These are phyloP conservation scores for Atractiella rhizophila DNA, from an alignment of 768 basidiomycete genomes.

Conservation along the genomic window DNA sequence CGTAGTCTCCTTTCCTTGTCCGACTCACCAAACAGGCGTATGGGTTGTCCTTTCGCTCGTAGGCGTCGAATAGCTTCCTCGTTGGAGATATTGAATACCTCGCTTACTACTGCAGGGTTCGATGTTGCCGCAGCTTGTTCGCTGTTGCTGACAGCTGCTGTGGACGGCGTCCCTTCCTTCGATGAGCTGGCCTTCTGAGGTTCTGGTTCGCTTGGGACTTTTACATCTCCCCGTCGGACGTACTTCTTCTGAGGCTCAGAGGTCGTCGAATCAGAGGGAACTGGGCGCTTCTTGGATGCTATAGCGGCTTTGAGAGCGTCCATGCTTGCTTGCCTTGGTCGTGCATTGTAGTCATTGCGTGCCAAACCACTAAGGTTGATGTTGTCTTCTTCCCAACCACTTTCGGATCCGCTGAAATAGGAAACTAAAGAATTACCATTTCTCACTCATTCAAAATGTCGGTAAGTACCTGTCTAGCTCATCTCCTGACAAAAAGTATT, in stretches of 20 bases:
- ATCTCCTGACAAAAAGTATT: neutral
- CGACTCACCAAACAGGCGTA: conserved; percentile 76
- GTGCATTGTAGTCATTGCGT: too few relatives aligned
- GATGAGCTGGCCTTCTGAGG: conserved; percentile 23
- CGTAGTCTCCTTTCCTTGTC: conserved; percentile 81
- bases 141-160: conserved; percentile 14
- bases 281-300: conserved; percentile 51
- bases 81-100: conserved; percentile 64
- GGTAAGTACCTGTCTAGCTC: neutral
- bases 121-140: conserved; percentile 18
- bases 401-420: too few relatives aligned
- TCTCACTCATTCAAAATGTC: neutral
- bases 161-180: conserved; percentile 21
- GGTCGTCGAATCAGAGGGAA: conserved; percentile 31
- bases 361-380: too few relatives aligned
- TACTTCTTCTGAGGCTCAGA: conserved; percentile 40
- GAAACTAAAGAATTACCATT: too few relatives aligned
- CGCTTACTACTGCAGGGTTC: conserved; percentile 19
- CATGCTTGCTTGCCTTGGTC: conserved; percentile 34
- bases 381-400: neutral
- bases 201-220: conserved; percentile 32
- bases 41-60: conserved; percentile 73
- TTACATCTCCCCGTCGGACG: conserved; percentile 74
- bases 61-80: conserved; percentile 75
- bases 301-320: conserved; percentile 77